Percentiles rank a stretch among this genome's conserved stretches.
Evolutionary conservation across 306 rosid genomes (phyloP).

Genomic region (Malus fusca): DNA sequence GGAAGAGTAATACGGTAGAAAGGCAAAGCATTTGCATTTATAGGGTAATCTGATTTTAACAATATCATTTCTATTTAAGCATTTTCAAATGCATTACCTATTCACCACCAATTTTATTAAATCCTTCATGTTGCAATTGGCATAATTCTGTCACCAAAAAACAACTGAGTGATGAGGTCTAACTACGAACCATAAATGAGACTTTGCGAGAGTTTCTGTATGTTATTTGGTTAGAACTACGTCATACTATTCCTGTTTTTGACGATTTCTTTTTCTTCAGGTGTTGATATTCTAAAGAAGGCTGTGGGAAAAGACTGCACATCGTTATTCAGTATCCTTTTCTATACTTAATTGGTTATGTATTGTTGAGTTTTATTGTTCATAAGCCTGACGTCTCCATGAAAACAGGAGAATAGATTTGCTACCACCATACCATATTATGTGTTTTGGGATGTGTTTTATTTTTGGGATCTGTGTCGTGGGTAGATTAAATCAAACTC

Average conservation of each 20-base stretch:
- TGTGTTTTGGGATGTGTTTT: too few relatives aligned
- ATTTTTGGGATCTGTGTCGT: too few relatives aligned
- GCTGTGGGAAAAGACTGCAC: conserved; percentile 95
- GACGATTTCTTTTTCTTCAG: conserved; percentile 30
- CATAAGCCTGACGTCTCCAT: neutral
- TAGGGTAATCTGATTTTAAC: neutral
- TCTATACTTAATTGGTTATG: neutral
- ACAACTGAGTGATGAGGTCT: neutral
- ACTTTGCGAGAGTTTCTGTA: neutral
- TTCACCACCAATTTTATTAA: neutral
- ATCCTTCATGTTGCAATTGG: neutral
- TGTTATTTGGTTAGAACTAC: neutral
- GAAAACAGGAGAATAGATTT: neutral
- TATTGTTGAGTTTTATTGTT: neutral
- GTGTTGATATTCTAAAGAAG: conserved; percentile 85
- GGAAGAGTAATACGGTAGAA: neutral
- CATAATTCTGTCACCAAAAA: neutral
- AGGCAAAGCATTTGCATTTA: neutral
- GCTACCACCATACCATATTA: neutral
- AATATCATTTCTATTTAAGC: neutral
- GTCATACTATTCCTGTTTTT: conserved; percentile 1
- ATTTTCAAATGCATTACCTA: neutral
- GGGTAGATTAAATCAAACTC: too few relatives aligned
- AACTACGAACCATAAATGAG: neutral
- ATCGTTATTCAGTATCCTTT: conserved; percentile 91